Percentiles rank a stretch among this genome's conserved stretches.
Evolutionary conservation across 2,329 filamentous ascomycete species (phyloP).

Genomic region (Neonectria coccinea): DNA sequence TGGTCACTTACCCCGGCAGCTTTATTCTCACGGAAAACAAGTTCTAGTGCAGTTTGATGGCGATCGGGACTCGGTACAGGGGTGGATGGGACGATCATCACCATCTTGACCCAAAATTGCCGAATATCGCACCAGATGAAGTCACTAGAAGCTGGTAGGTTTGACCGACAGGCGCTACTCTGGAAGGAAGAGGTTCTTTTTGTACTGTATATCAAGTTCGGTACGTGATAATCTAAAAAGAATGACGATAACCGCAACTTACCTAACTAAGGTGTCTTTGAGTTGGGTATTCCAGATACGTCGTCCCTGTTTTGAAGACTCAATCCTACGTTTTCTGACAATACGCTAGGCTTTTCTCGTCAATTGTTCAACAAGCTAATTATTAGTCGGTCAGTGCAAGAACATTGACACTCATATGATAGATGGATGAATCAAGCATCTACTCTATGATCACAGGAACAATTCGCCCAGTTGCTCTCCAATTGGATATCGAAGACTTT

Average conservation of each 20-base stretch:
- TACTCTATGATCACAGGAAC: neutral
- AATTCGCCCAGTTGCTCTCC: neutral
- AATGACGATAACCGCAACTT: neutral
- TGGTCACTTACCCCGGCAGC: neutral
- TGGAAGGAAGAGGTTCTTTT: neutral
- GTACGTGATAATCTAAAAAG: neutral
- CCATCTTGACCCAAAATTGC: neutral
- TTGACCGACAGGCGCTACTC: neutral
- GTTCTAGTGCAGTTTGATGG: neutral
- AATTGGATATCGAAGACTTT: neutral
- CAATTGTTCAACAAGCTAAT: neutral
- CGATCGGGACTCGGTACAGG: neutral
- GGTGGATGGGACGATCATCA: neutral
- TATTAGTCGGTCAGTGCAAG: neutral
- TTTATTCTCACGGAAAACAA: neutral
- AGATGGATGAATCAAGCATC: neutral
- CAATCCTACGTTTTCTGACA: neutral
- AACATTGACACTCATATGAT: neutral
- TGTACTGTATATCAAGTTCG: neutral
- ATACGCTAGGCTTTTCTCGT: neutral
- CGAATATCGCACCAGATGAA: neutral
- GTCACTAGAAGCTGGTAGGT: neutral
- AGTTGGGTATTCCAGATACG: neutral
- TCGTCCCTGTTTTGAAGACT: neutral
- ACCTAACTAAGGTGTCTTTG: neutral